A percentile compares a stretch with the other conserved stretches of the same genome.
Evolutionary conservation across 352 stramenopile genomes (phyloP).

Genomic region (Pythium utonaiense): DNA sequence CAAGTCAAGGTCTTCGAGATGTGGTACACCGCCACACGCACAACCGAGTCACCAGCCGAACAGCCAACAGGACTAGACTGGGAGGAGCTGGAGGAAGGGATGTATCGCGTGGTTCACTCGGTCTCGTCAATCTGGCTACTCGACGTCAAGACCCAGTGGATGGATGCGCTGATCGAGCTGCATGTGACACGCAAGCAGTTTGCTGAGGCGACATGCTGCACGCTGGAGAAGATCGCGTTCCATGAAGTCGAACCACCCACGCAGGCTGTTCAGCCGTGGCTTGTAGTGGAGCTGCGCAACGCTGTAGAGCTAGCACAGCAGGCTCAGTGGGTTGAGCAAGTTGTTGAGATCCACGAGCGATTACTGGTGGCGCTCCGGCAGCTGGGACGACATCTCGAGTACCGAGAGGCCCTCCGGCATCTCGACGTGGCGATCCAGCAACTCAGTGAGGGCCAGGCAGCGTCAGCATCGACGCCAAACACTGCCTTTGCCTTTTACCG

Average conservation of each 20-base stretch:
- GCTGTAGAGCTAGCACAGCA: constrained; percentile 38
- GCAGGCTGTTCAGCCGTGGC: constrained; percentile 17
- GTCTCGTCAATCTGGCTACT: constrained; percentile 59
- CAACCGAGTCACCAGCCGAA: background rate
- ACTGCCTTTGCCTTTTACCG: constrained; percentile 50
- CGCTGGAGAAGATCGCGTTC: constrained; percentile 43
- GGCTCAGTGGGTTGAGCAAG: constrained; percentile 46
- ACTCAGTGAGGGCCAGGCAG: constrained; percentile 14
- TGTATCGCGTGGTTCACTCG: constrained; percentile 40
- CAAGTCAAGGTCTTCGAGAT: constrained; percentile 60
- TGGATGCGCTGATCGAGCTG: constrained; percentile 54
- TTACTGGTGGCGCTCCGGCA: constrained; percentile 39
- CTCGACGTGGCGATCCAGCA: constrained; percentile 34
- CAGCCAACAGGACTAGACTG: constrained; percentile 24
- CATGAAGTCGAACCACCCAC: constrained; percentile 7
- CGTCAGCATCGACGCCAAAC: background rate
- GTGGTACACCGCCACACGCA: constrained; percentile 39
- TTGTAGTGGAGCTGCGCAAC: constrained; percentile 35
- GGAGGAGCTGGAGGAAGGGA: constrained; percentile 67
- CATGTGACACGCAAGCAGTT: constrained; percentile 40
- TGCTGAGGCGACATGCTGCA: constrained; percentile 61
- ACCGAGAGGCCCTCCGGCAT: constrained; percentile 43
- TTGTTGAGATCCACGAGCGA: constrained; percentile 53
- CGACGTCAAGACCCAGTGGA: constrained; percentile 55
- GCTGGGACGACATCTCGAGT: constrained; percentile 35